phyloP scores from a whole-genome alignment of 2,329 filamentous ascomycete genomes.

The Thelonectria olida region DNA sequence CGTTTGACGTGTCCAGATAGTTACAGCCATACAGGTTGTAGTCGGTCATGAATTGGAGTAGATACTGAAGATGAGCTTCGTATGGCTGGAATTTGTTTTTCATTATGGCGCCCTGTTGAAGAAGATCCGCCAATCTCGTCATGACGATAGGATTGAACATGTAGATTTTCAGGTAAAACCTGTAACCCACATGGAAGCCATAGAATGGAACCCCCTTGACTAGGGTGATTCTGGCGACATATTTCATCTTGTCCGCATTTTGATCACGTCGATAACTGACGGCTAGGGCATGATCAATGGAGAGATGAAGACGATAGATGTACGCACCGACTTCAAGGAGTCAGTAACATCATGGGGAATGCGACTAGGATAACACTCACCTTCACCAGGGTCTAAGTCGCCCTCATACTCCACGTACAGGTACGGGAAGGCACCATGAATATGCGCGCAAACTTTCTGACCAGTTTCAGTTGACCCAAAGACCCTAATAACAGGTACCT shows the following conservation, averaged over 20 bases:
- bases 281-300: constrained; percentile 90
- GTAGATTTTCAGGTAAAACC: constrained; percentile 93
- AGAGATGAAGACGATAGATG: constrained; percentile 80
- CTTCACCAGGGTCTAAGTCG: constrained; percentile 70
- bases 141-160: constrained; percentile 88
- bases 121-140: constrained; percentile 85
- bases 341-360: constrained; percentile 16
- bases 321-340: constrained; percentile 72
- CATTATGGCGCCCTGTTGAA: constrained; percentile 89
- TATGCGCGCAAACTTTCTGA: constrained; percentile 94
- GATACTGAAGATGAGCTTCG: constrained; percentile 91
- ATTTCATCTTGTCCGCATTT: constrained; percentile 72
- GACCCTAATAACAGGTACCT: constrained; percentile 85
- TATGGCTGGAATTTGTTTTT: constrained; percentile 87
- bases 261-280: constrained; percentile 83
- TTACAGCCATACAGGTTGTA: constrained; percentile 97
- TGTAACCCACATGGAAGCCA: constrained; percentile 92
- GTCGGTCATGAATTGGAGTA: constrained; percentile 97
- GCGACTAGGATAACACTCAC: constrained; percentile 55
- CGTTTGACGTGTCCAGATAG: constrained; percentile 78
- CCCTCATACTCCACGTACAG: constrained; percentile 90
- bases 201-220: constrained; percentile 97
- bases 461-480: constrained; percentile 95
- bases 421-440: constrained; percentile 96
- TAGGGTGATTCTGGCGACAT: constrained; percentile 89